Base-by-base conservation (phyloP, 257 asterid species). In the Solanum raphanifolium region DNA sequence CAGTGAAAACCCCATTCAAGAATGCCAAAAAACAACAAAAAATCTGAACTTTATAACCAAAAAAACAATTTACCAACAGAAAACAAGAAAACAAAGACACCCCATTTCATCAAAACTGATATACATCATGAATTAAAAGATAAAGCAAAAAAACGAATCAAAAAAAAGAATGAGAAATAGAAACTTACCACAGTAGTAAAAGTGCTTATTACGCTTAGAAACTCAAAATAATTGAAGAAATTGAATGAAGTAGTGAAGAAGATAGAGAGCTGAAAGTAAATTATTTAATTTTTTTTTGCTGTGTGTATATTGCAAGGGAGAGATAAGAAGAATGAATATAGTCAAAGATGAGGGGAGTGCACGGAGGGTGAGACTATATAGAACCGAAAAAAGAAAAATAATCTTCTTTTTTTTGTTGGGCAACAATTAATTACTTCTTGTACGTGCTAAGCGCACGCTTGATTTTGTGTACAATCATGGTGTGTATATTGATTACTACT, bases 261-360 rank as follows among this genome's bases (percentile, higher is more conserved):
- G 36, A 39, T n/a, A 12, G 60, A 9, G 23, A 41, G 38, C 2
- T 78, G 65, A 4, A 46, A 27, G 68, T 46, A 23, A 25, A 65
- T 79, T 5, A 20, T 79, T 41, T 46, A 5, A 15, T 79, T 6
- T 1, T 55, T 27, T 11, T 41, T 46, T 23, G 6, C 20, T 43
- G 5, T 81, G 34, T 38, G 32, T 23, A 7, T 18, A 4, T 73
- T n/a, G 72, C 76, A 20, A 55, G 65, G 31, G 87, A 38, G 34
- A 87, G 88, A 32, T 66, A 6, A 11, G 48, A 23, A 74, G 41
- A 83, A 83, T 87, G 35, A 84, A 83, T 87, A 58, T 75, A 88
- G 91, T 82, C 90, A 87, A 91, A 88, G 75, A 88, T 83, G 94
- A 89, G 90, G 84, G 87, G 88, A 88, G 89, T 93, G 92, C 91